Percentiles rank a stretch among this genome's conserved stretches.
Evolutionary conservation across 495 filamentous ascomycete genomes (phyloP).

Genomic region (Aspergillus kassunensis): DNA sequence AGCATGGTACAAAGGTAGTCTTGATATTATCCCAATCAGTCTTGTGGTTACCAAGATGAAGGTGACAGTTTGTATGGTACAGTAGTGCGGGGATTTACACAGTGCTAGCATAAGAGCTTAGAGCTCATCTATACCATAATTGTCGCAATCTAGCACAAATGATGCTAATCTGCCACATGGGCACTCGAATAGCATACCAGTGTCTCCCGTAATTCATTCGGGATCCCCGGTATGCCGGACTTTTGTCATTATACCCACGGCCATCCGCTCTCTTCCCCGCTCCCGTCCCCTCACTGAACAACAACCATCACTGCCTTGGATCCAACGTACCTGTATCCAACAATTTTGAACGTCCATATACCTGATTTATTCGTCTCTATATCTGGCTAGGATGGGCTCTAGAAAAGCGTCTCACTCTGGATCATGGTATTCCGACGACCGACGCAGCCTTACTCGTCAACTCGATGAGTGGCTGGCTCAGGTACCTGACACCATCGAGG

Average conservation of each 20-base stretch:
- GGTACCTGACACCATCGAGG: conserved; percentile 62
- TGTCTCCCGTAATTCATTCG: too few relatives aligned
- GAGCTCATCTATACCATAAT: too few relatives aligned
- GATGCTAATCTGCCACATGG: too few relatives aligned
- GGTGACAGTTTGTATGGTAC: too few relatives aligned
- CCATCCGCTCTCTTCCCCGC: conserved; percentile 24
- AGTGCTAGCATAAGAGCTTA: background rate
- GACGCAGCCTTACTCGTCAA: conserved; percentile 57
- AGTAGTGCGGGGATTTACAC: conserved; percentile 1
- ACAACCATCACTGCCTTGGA: conserved; percentile 1
- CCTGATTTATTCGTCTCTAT: background rate
- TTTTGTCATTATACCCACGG: background rate
- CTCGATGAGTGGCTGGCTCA: conserved; percentile 75
- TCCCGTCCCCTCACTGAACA: conserved; percentile 18
- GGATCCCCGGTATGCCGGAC: background rate
- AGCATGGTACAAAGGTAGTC: background rate
- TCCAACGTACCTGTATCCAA: background rate
- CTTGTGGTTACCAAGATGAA: too few relatives aligned
- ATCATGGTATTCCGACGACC: conserved; percentile 78
- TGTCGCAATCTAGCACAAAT: too few relatives aligned
- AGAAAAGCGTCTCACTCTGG: conserved; percentile 69
- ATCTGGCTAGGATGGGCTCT: conserved; percentile 27
- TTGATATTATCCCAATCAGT: too few relatives aligned
- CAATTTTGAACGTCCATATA: background rate
- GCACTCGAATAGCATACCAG: too few relatives aligned